phyloP scores from a whole-genome alignment of 2,329 filamentous ascomycete genomes.

The Cladobotryum protrusum region DNA sequence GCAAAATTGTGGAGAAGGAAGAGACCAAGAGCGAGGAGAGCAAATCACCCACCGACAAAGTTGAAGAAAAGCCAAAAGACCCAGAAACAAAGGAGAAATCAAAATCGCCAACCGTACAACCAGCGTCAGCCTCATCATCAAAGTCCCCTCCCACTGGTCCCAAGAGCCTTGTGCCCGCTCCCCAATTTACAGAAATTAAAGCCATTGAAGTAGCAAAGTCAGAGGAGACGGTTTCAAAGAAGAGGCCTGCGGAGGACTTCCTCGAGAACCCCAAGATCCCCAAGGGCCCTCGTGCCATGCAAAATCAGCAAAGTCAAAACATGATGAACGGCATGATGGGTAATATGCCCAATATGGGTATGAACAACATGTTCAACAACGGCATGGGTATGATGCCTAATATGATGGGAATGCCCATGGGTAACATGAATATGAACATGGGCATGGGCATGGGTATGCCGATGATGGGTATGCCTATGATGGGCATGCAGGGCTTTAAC shows the following conservation, averaged over 20 bases:
- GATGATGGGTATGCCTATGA: conserved; percentile 33
- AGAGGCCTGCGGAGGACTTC: conserved; percentile 73
- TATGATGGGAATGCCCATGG: conserved; percentile 36
- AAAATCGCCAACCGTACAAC: conserved; percentile 26
- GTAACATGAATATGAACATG: conserved; percentile 26
- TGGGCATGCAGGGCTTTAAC: conserved; percentile 2
- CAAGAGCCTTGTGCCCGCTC: conserved; percentile 23
- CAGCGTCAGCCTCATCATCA: conserved; percentile 3
- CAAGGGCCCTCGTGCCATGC: conserved; percentile 61
- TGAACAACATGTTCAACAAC: conserved; percentile 30
- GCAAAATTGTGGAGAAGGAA: conserved; percentile 31
- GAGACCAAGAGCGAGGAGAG: conserved; percentile 33
- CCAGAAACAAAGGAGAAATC: conserved; percentile 26
- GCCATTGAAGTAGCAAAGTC: conserved; percentile 22
- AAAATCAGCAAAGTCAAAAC: conserved; percentile 44
- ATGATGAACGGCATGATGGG: conserved; percentile 44
- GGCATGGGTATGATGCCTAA: conserved; percentile 31
- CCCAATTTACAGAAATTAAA: conserved; percentile 32
- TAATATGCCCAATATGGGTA: conserved; percentile 33
- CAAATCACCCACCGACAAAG: conserved; percentile 20
- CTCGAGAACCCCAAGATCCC: conserved; percentile 59
- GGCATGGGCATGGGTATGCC: conserved; percentile 27
- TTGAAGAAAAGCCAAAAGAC: conserved; percentile 14
- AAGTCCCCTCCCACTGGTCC: conserved; percentile 26
- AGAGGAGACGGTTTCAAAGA: conserved; percentile 51